phyloP scores from a whole-genome alignment of 106 monocot species.

The Dioscorea zingiberensis region DNA sequence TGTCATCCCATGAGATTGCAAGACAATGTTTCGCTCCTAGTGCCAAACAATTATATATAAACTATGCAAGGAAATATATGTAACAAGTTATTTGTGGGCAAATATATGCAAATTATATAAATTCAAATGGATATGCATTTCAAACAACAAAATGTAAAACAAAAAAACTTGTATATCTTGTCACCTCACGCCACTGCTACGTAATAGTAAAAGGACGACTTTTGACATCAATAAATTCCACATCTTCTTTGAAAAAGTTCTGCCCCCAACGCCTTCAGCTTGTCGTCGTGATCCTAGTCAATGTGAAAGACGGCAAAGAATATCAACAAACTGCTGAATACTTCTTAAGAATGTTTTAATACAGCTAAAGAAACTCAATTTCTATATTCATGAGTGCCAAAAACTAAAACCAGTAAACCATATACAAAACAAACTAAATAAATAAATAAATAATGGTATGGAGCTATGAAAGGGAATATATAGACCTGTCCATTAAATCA shows the following conservation, averaged over 20 bases:
- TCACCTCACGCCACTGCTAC: slow-evolving; percentile 91
- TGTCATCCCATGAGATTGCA: too few species aligned
- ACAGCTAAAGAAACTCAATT: not conserved
- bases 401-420: not conserved
- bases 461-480: not conserved
- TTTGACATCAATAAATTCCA: slow-evolving; percentile 78
- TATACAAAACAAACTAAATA: not conserved
- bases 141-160: not conserved
- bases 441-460: not conserved
- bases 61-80: too few species aligned
- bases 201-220: slow-evolving; percentile 72
- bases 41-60: too few species aligned
- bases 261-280: slow-evolving; percentile 94
- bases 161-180: not conserved
- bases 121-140: too few species aligned
- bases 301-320: slow-evolving; percentile 1
- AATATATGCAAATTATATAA: too few species aligned
- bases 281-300: slow-evolving; percentile 73
- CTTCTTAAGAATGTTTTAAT: too few species aligned
- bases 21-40: too few species aligned
- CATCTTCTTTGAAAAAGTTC: slow-evolving; percentile 94
- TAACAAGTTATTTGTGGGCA: too few species aligned
- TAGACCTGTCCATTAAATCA: slow-evolving; percentile 95
- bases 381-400: not conserved
- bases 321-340: not conserved